These are phyloP conservation scores for Arabis hirsuta DNA, from an alignment of 345 rosid genomes.

Conservation along the genomic window DNA sequence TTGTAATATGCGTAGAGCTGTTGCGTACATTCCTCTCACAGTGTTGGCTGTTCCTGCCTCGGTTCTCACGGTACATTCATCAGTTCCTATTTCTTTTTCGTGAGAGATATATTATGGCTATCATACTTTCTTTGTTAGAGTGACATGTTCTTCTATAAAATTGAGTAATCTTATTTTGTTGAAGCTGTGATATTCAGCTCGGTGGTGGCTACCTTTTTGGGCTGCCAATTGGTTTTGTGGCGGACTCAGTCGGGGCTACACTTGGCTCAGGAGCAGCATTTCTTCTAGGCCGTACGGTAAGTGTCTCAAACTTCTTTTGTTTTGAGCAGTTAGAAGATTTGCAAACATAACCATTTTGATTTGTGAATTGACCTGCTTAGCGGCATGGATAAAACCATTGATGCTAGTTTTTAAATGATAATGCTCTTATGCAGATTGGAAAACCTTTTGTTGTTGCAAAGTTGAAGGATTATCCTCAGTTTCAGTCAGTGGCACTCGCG, in stretches of 20 bases:
- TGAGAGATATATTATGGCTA: slow-evolving; percentile 8
- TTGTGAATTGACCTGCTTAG: too few relatives aligned
- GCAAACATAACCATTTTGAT: neutral
- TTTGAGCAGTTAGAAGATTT: neutral
- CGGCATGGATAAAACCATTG: neutral
- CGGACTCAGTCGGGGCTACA: slow-evolving; percentile 95
- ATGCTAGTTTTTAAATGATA: slow-evolving; percentile 3
- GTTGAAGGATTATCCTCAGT: slow-evolving; percentile 94
- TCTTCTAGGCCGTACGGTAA: slow-evolving; percentile 87
- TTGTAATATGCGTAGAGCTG: slow-evolving; percentile 62
- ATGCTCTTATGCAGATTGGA: slow-evolving; percentile 62
- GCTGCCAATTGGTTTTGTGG: slow-evolving; percentile 85
- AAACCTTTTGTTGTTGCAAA: slow-evolving; percentile 81
- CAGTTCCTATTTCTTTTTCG: slow-evolving; percentile 2
- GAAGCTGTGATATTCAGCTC: slow-evolving; percentile 59
- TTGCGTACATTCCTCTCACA: slow-evolving; percentile 94
- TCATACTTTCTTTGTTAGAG: neutral
- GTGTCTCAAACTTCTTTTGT: slow-evolving; percentile 28
- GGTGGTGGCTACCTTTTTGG: slow-evolving; percentile 99
- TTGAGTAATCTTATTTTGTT: slow-evolving; percentile 33
- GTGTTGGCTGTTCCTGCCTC: slow-evolving; percentile 99
- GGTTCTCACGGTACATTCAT: slow-evolving; percentile 72
- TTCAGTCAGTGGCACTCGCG: slow-evolving; percentile 87
- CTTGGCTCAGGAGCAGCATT: slow-evolving; percentile 96
- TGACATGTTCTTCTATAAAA: neutral